A percentile compares a stretch with the other conserved stretches of the same genome.
These are phyloP conservation scores for Capsicum baccatum DNA, from an alignment of 257 asterid species.

Conservation along the genomic window DNA sequence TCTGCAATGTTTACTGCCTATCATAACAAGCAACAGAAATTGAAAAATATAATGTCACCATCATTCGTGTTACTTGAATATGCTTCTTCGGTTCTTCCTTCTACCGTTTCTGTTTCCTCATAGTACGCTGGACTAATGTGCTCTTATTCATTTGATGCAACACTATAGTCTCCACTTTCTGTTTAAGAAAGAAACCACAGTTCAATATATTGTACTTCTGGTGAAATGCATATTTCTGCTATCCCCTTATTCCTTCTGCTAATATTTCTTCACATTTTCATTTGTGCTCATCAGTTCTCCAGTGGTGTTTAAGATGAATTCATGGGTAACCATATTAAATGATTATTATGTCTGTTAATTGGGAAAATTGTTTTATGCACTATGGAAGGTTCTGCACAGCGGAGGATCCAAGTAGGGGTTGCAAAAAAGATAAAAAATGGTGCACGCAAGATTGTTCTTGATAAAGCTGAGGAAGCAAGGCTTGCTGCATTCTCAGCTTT, in stretches of 20 bases:
- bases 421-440: slow-evolving; percentile 94
- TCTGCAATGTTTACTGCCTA: slow-evolving; percentile 8
- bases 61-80: slow-evolving; percentile 16
- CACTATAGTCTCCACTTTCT: not conserved
- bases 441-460: slow-evolving; percentile 91
- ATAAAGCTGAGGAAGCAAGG: slow-evolving; percentile 99
- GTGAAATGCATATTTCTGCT: not conserved
- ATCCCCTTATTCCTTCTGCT: slow-evolving; percentile 6
- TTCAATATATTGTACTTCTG: slow-evolving; percentile 22
- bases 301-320: slow-evolving; percentile 10
- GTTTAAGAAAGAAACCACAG: slow-evolving; percentile 2
- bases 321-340: not conserved
- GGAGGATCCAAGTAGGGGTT: slow-evolving; percentile 79
- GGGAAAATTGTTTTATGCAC: slow-evolving; percentile 30
- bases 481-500: slow-evolving; percentile 93
- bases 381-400: slow-evolving; percentile 61
- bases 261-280: not conserved
- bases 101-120: slow-evolving; percentile 6
- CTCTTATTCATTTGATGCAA: slow-evolving; percentile 18
- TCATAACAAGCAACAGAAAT: slow-evolving; percentile 12
- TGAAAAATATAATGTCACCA: slow-evolving; percentile 24
- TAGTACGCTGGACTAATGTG: not conserved
- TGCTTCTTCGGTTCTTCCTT: slow-evolving; percentile 11
- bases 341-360: slow-evolving; percentile 10
- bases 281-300: not conserved